Evolutionary conservation across 1,139 yeast genomes (phyloP).

Genomic region (Diutina mesorugosa): DNA sequence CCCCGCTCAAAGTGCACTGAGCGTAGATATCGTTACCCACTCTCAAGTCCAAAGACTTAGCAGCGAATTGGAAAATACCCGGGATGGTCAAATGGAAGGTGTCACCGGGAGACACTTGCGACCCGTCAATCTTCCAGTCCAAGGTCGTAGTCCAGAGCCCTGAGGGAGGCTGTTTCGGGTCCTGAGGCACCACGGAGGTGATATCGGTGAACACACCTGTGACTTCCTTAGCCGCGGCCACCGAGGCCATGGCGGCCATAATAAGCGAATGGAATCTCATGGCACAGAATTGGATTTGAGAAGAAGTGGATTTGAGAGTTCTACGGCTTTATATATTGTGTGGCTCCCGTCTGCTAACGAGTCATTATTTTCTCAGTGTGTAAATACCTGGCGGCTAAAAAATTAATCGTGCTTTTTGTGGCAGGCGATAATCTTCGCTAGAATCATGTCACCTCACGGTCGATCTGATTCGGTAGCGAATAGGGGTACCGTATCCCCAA

Average conservation of each 20-base stretch:
- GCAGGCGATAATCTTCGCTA: neutral
- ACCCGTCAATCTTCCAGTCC: constrained; percentile 13
- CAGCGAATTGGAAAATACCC: constrained; percentile 16
- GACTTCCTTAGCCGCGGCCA: neutral
- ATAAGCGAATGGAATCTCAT: neutral
- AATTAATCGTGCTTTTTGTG: neutral
- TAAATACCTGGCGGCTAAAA: too few species aligned
- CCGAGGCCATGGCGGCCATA: neutral
- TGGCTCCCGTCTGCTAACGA: too few species aligned
- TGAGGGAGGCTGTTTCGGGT: too few species aligned
- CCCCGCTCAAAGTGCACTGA: constrained; percentile 13
- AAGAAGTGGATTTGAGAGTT: neutral
- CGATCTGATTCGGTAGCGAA: too few species aligned
- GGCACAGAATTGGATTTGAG: neutral
- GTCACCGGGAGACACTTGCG: constrained; percentile 14
- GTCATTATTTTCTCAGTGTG: too few species aligned
- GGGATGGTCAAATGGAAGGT: constrained; percentile 19
- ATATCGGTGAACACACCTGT: neutral
- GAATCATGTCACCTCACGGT: too few species aligned
- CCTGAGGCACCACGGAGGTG: neutral
- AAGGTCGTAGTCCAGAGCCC: constrained; percentile 12
- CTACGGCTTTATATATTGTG: too few species aligned
- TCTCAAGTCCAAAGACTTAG: constrained; percentile 8
- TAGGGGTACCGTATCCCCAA: too few species aligned
- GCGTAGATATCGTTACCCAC: constrained; percentile 13